Evolutionary conservation across 176 grass and related monocot species (phyloP), one percentile per base, ranked within the genome.

Genomic region (Tillandsia fasciculata): DNA sequence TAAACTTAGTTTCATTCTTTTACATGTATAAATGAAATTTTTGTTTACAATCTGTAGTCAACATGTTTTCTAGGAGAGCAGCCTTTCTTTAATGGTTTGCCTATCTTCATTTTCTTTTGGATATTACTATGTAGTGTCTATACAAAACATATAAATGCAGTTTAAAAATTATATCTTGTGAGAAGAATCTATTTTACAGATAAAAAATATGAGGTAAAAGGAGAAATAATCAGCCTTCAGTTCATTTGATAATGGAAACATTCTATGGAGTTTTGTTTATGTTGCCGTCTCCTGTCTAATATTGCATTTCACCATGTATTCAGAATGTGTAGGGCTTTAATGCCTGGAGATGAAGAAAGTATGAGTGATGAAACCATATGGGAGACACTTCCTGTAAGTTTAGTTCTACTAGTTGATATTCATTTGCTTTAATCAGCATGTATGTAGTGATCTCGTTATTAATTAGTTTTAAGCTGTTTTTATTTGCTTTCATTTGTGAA

Each of bases 241-340:
- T 61, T 61, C 56, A 18, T 18, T 61, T 61, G 22, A 20, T 10
- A 42, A 61, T 61, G 56, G n/a, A 18, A 56, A 1, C 52, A 2
- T 56, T 56, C 17, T 61, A 9, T 58, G 33, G 33, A 42, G 3
- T 20, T 61, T 23, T 10, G 10, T 61, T 18, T 9, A 3, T 61
- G 53, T 61, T 61, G 13, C 10, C 56, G 10, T 61, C 17, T 61
- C 15, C 17, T 61, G 15, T 20, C 56, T 18, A 61, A 61, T 10
- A 61, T 18, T 61, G 22, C 22, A 61, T 61, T 61, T 61, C n/a
- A 61, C 11, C n/a, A 18, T 42, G 33, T 79, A 26, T 73, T 82
- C 79, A 99, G 89, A 88, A 99, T 99, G 90, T 99, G 89, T 84
- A 87, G 80, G 81, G 82, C 94, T 82, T 75, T 99, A 79, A 93